A percentile compares a stretch with the other conserved stretches of the same genome.
Evolutionary conservation across 2,329 filamentous ascomycete genomes (phyloP).

Genomic region (Epichloe glyceriae): DNA sequence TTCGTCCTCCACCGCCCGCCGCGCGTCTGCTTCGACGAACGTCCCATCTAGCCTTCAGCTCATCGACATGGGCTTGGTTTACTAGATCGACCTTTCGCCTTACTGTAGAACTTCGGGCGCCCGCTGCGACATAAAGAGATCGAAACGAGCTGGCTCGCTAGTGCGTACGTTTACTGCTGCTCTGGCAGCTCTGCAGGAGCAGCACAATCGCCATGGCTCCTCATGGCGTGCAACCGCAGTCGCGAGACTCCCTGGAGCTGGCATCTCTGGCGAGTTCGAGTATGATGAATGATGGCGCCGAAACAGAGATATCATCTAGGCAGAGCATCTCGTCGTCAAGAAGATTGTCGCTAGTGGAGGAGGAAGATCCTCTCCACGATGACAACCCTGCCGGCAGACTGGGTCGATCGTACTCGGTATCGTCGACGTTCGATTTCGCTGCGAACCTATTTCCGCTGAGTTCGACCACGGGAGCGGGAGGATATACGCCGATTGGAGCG

Average conservation of each 20-base stretch:
- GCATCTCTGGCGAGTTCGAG: slow-evolving; percentile 86
- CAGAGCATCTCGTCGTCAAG: slow-evolving; percentile 90
- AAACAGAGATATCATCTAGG: slow-evolving; percentile 55
- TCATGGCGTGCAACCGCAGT: slow-evolving; percentile 27
- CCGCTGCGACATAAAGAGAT: background rate
- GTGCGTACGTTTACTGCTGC: background rate
- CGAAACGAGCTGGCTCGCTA: background rate
- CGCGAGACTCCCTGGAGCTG: slow-evolving; percentile 90
- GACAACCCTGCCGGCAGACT: slow-evolving; percentile 37
- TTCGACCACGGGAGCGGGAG: slow-evolving; percentile 55
- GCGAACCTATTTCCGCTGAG: slow-evolving; percentile 85
- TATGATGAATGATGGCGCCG: slow-evolving; percentile 36
- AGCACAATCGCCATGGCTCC: slow-evolving; percentile 25
- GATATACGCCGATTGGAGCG: slow-evolving; percentile 78
- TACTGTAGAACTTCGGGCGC: background rate
- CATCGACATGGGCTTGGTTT: slow-evolving; percentile 15
- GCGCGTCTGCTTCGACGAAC: background rate
- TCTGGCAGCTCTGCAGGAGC: background rate
- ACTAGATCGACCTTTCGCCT: slow-evolving; percentile 7
- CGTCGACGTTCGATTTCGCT: slow-evolving; percentile 92
- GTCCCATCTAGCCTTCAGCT: background rate
- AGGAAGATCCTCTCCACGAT: slow-evolving; percentile 61
- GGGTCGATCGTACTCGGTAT: slow-evolving; percentile 70
- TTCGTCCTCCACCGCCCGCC: background rate
- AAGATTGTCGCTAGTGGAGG: slow-evolving; percentile 67